Base-by-base conservation (phyloP, 2,329 filamentous ascomycete genomes). In the Periconia sp. region DNA sequence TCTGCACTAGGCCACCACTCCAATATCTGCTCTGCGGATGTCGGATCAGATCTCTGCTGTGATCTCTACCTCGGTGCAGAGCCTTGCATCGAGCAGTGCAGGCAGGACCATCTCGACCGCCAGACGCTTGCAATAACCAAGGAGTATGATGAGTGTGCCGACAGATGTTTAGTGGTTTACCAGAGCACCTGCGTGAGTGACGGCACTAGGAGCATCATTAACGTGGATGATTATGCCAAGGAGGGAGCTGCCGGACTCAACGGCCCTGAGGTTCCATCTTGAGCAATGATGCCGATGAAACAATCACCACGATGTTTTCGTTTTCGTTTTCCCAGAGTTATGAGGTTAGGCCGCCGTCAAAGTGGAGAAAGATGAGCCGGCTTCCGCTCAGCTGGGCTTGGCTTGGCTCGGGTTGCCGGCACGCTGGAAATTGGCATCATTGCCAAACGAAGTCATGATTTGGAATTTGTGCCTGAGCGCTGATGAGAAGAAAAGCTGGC, bases 21-120 rank as follows among this genome's bases (percentile, higher is more conserved):
- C 6, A n/a, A 11, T 25, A 46, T 49, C 18, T 66, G 63, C 39
- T 63, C 55, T 5, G 48, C 48, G 19, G 50, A 61, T 10, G 48
- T 66, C 17, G 63, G 63, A 12, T 24, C 47, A 11, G 42, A 41
- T 5, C 23, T 50, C 9, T 66, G 62, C 35, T 66, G 63, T 36
- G 45, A 44, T 3, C 38, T 66, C 5, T 61, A 57, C 32, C 46
- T 57, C 16, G 36, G 46, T n/a, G 63, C 61, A 7, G 40, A 57
- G 16, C 61, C 61, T 1, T 66, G 63, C 23, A 30, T 61, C 3
- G 56, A 64, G 36, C 54, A 61, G 37, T 66, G 63, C 37, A 44
- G 59, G 12, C 58, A 57, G 26, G 16, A 43, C 9, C 50, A 50
- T 35, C 17, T 63, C 11, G 59, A 66, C 28, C 46, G 63, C n/a